Percentiles rank a stretch among this genome's conserved stretches.
These are phyloP conservation scores for Bodo saltans DNA, from an alignment of 78 protist species.

Conservation along the genomic window DNA sequence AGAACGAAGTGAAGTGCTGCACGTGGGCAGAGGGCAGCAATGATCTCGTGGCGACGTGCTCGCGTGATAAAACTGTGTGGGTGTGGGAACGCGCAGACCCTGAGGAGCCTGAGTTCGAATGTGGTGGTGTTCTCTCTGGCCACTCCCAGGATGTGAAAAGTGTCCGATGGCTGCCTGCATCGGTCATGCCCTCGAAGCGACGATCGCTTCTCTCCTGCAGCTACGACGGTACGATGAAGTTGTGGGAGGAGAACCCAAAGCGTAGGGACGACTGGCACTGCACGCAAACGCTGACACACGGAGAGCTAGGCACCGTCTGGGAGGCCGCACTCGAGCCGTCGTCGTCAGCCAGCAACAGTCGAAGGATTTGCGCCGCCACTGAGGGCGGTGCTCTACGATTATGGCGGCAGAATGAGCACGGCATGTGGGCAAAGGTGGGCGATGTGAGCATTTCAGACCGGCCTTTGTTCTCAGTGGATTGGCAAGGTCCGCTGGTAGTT, in stretches of 20 bases:
- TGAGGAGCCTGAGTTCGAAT: constrained; percentile 55
- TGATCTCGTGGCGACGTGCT: constrained; percentile 84
- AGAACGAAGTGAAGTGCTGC: constrained; percentile 84
- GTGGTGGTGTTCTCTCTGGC: constrained; percentile 71
- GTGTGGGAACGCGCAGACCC: constrained; percentile 39
- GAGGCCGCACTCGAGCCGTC: constrained; percentile 50
- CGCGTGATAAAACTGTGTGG: constrained; percentile 93
- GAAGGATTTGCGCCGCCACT: too few species aligned
- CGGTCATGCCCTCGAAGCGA: too few species aligned
- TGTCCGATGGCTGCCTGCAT: constrained; percentile 76
- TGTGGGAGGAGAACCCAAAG: constrained; percentile 67
- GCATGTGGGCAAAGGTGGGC: too few species aligned
- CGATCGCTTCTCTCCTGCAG: constrained; percentile 54
- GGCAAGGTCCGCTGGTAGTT: too few species aligned
- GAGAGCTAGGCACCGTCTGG: constrained; percentile 91
- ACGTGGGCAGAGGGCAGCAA: constrained; percentile 74
- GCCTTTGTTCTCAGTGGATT: too few species aligned
- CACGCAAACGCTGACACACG: constrained; percentile 60
- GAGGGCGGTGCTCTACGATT: too few species aligned
- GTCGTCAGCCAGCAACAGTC: constrained; percentile 16
- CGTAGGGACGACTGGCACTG: constrained; percentile 82
- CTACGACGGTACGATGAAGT: constrained; percentile 82
- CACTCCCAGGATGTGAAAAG: constrained; percentile 88
- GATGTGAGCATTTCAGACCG: too few species aligned
- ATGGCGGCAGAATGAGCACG: too few species aligned